Evolutionary conservation across 176 grass and related monocot genomes (phyloP).

Genomic region (Triticum urartu): DNA sequence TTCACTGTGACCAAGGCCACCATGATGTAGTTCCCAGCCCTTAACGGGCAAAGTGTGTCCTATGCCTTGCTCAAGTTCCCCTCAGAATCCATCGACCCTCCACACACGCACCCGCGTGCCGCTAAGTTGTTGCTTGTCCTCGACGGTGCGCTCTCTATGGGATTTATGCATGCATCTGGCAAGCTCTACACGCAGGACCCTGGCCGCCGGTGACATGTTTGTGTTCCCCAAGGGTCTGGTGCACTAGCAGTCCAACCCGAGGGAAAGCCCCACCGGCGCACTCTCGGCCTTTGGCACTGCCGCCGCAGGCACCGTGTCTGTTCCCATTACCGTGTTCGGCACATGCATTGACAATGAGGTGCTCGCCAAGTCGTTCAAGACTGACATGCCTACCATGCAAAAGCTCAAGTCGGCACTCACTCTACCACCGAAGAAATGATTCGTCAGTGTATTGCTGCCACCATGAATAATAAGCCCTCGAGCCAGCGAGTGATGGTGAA

Average conservation of each 20-base stretch:
- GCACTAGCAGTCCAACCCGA: slow-evolving; percentile 41
- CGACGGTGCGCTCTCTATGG: slow-evolving; percentile 36
- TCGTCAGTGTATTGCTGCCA: too few relatives aligned
- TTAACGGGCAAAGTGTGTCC: slow-evolving; percentile 50
- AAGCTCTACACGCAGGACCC: slow-evolving; percentile 25
- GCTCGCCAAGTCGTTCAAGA: slow-evolving; percentile 36
- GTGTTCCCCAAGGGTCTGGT: slow-evolving; percentile 47
- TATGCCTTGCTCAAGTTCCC: slow-evolving; percentile 32
- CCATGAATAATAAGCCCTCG: not conserved
- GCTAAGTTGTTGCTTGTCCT: slow-evolving; percentile 44
- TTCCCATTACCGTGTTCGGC: slow-evolving; percentile 38
- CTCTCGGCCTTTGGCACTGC: slow-evolving; percentile 33
- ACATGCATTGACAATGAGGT: not conserved
- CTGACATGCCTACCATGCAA: slow-evolving; percentile 1
- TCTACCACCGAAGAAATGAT: not conserved
- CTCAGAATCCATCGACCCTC: slow-evolving; percentile 28
- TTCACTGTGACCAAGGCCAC: slow-evolving; percentile 1
- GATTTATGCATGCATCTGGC: slow-evolving; percentile 34
- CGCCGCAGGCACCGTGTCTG: not conserved
- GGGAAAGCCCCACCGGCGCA: not conserved
- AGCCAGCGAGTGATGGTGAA: too few relatives aligned
- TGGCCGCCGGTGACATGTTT: slow-evolving; percentile 34
- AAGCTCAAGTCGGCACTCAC: not conserved
- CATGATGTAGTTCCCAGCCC: slow-evolving; percentile 35
- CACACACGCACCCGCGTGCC: slow-evolving; percentile 51